Evolutionary conservation across 768 basidiomycete species (phyloP), one percentile per base, ranked within the genome.

Genomic region (Clitopilus passeckerianus): DNA sequence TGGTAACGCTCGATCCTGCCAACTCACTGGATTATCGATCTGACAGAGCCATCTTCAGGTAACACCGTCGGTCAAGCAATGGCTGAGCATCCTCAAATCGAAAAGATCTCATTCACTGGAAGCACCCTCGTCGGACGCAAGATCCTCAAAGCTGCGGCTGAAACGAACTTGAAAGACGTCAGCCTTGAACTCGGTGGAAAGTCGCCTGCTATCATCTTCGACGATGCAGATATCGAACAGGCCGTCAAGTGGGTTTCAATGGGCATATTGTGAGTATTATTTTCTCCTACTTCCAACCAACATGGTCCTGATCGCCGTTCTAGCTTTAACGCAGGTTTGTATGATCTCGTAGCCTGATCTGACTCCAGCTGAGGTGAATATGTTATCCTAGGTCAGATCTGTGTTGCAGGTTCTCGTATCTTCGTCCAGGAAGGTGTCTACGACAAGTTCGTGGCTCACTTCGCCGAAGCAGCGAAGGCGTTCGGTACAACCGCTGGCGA

Each of bases 71-170:
- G 89, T 0, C 67, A 84, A 22, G 85, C 87, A n/a, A 83, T 90
- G 58, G 67, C 78, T 5, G 71, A 76, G 34, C 86, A 90, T 72
- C 76, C 76, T 64, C 71, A 59, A 5, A 68, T 90, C 63, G 79
- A 83, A 60, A 89, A 88, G 75, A 78, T 93, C 22, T 86, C 91
- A 0, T 95, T 95, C 77, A 95, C 93, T 1, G 93, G 92, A 1
- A 89, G 86, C 60, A 91, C 90, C 0, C 72, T 85, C 33, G 83
- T 87, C 22, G 94, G 94, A 6, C 82, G 91, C 15, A 85, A 83
- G 63, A 80, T 95, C 69, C 77, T 93, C 80, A 84, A 91, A 62
- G 86, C 90, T 2, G 80, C 93, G 1, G 83, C 90, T 1, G 83
- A 85, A 70, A 85, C 83, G 37, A 96, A 96, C 68, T 70, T 96